Evolutionary conservation across 2,329 filamentous ascomycete genomes (phyloP), one percentile per base, ranked within the genome.

Genomic region (Cytospora schulzeri): DNA sequence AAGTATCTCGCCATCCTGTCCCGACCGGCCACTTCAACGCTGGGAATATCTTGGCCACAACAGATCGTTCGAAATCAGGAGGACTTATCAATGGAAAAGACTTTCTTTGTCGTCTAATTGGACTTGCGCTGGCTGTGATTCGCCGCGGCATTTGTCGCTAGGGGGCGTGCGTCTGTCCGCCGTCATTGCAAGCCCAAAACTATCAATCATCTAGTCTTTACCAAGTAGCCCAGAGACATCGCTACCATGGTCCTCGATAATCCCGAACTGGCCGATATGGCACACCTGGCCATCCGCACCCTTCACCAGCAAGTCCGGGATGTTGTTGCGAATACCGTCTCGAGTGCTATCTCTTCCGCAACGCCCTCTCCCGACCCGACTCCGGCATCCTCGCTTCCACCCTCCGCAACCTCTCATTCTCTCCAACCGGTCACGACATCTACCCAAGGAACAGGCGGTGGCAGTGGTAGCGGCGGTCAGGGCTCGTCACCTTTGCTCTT

Each of bases 401-500:
- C 55, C 1, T 29, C 62, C 29, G 19, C 50, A 9, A 56, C 57
- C 9, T 22, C 61, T 15, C n/a, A 19, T 1, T n/a, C 55, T n/a
- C 8, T 12, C 15, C 28, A 19, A 14, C 52, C 60, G 48, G 8
- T 52, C 11, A n/a, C 60, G 55, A 15, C 59, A 9, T 24, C 38
- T 31, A 17, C 29, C 41, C 50, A 54, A 38, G 50, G 50, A 14
- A 62, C 60, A 9, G 48, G 48, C 4, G 45, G 48, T 8, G 68
- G 69, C 3, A 58, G 67, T 29, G 70, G 67, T 50, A 50, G 70
- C 50, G 52, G 70, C 55, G 58, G 66, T 63, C 73, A 73, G 55
- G 75, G 75, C 67, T 81, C 81, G 41, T 93, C 90, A 45, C 91
- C 91, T 48, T 77, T 95, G 63, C 81, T 95, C 7, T 98, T 98